Evolutionary conservation across 345 rosid genomes (phyloP).

Genomic region (Nephelium lappaceum): DNA sequence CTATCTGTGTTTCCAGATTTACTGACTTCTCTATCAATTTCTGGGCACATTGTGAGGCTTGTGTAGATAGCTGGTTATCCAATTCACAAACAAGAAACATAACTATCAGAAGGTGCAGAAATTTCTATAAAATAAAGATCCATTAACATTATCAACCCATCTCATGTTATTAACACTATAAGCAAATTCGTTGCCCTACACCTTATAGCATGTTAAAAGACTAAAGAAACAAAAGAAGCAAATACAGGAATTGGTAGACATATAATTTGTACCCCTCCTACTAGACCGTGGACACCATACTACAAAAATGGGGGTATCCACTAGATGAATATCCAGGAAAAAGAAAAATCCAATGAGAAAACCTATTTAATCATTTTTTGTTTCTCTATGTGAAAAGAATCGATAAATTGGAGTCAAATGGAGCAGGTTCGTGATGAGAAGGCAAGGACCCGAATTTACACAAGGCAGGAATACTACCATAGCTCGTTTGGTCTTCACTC

Average conservation of each 20-base stretch:
- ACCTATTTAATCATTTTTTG: constrained; percentile 7
- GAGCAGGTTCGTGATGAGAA: background rate
- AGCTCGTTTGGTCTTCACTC: constrained; percentile 3
- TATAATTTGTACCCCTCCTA: background rate
- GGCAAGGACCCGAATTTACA: constrained; percentile 38
- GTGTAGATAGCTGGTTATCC: background rate
- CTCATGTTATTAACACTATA: background rate
- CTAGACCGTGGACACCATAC: constrained; percentile 11
- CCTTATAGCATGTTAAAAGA: background rate
- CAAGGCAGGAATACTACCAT: constrained; percentile 16
- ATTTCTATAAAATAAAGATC: constrained; percentile 6
- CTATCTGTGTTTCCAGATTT: too few species aligned
- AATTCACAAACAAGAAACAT: background rate
- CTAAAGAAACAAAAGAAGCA: background rate
- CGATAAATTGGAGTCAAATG: constrained; percentile 14
- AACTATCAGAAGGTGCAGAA: background rate
- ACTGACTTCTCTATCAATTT: too few species aligned
- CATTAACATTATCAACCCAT: background rate
- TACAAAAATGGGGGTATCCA: constrained; percentile 10
- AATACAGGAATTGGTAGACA: background rate
- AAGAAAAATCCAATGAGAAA: background rate
- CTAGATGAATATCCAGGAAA: constrained; percentile 3
- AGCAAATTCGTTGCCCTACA: background rate
- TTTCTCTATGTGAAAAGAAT: constrained; percentile 26
- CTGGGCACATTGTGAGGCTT: background rate